phyloP scores from a whole-genome alignment of 1,284 basidiomycete species.

The Moniliella sp. region DNA sequence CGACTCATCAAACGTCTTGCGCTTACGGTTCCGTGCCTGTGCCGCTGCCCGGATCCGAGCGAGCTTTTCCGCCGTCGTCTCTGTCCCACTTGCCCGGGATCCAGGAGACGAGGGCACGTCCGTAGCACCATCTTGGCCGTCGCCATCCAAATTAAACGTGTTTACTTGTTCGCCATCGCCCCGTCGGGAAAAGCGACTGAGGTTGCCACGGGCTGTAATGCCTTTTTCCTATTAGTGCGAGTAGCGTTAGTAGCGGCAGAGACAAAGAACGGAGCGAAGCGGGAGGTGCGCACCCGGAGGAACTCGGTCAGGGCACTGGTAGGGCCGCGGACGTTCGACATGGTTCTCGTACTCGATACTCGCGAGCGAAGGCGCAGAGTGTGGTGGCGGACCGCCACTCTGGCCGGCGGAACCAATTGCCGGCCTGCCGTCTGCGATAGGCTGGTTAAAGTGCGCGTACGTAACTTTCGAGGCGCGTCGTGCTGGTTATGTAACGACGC shows the following conservation, averaged over 20 bases:
- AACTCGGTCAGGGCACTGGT: conserved; percentile 84
- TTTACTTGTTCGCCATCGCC: conserved; percentile 3
- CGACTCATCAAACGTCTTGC: conserved; percentile 10
- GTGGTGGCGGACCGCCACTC: too few species aligned
- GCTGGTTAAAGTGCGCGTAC: too few species aligned
- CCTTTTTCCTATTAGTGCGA: conserved; percentile 45
- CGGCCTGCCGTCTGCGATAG: too few species aligned
- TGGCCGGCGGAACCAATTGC: too few species aligned
- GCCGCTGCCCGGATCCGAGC: conserved; percentile 25
- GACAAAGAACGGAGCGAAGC: background rate
- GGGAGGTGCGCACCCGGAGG: conserved; percentile 45
- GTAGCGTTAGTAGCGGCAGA: background rate
- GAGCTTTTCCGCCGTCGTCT: conserved; percentile 1
- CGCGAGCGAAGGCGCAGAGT: too few species aligned
- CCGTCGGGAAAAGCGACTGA: conserved; percentile 37
- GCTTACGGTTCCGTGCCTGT: conserved; percentile 22
- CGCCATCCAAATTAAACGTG: background rate
- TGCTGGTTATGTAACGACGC: too few species aligned
- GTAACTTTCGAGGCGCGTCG: too few species aligned
- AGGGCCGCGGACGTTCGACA: too few species aligned
- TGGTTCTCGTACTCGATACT: too few species aligned
- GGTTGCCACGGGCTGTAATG: conserved; percentile 46
- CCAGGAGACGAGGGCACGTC: conserved; percentile 34
- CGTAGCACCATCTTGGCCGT: conserved; percentile 27
- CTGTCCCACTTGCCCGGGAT: conserved; percentile 14